These are phyloP conservation scores for Asclepias syriaca DNA, from an alignment of 257 asterid genomes.

Conservation along the genomic window DNA sequence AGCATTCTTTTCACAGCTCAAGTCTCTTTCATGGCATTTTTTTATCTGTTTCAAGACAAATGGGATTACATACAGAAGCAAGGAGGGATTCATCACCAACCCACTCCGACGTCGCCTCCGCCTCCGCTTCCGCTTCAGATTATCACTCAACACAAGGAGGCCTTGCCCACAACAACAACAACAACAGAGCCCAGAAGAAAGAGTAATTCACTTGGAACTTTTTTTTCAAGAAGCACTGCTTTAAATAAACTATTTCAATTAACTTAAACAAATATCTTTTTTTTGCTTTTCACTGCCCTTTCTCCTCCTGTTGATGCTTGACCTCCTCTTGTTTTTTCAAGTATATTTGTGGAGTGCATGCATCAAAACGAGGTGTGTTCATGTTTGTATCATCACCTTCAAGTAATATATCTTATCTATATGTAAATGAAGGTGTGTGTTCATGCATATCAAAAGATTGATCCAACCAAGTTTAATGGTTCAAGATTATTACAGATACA, in stretches of 20 bases:
- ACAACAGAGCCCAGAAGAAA: conserved; percentile 45
- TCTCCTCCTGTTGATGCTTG: neutral
- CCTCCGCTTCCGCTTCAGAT: conserved; percentile 7
- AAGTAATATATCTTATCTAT: neutral
- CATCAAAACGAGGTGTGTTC: neutral
- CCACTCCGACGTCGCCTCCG: neutral
- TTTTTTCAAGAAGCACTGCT: conserved; percentile 60
- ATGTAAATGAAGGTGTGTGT: neutral
- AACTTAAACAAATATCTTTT: conserved; percentile 28
- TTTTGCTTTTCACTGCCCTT: neutral
- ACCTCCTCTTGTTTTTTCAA: neutral
- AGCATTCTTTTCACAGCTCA: conserved; percentile 65
- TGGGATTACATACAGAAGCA: conserved; percentile 73
- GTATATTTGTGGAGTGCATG: neutral
- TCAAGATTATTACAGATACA: no score
- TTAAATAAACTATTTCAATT: conserved; percentile 66
- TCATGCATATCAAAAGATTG: no score
- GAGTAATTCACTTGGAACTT: conserved; percentile 73
- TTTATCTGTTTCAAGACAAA: conserved; percentile 78
- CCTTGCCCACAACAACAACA: neutral
- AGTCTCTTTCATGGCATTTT: conserved; percentile 58
- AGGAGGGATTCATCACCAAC: conserved; percentile 38
- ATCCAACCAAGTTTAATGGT: no score
- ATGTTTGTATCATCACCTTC: neutral
- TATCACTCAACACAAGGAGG: conserved; percentile 13